phyloP scores from a whole-genome alignment of 306 rosid genomes.

The Abrus pulchellus region DNA sequence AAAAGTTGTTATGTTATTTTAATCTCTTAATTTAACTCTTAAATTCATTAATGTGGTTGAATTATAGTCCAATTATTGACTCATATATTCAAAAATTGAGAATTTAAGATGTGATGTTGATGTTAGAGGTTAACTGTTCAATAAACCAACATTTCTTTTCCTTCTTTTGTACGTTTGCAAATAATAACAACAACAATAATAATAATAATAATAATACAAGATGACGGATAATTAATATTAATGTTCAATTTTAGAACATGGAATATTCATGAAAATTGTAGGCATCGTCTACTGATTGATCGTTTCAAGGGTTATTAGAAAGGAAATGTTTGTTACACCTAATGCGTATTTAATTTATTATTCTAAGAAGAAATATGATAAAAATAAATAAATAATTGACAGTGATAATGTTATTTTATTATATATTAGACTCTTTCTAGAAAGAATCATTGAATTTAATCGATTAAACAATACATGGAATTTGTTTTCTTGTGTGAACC shows the following conservation, averaged over 20 bases:
- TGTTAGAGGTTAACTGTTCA: not conserved
- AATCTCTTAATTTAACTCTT: no score
- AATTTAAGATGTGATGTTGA: not conserved
- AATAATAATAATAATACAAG: no score
- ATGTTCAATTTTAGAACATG: no score
- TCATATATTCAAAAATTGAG: not conserved
- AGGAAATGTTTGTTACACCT: not conserved
- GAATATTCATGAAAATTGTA: no score
- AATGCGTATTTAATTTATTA: not conserved
- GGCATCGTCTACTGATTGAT: not conserved
- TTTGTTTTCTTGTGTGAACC: no score
- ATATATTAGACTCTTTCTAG: not conserved
- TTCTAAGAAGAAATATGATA: not conserved
- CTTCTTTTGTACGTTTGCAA: not conserved
- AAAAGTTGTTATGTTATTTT: no score
- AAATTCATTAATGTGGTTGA: no score
- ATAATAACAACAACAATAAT: no score
- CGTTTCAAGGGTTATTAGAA: not conserved
- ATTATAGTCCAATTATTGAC: not conserved
- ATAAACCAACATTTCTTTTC: not conserved
- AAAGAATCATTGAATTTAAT: not conserved
- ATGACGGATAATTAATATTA: no score
- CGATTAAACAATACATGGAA: no score
- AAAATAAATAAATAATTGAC: not conserved
- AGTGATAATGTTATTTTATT: not conserved